A percentile compares a stretch with the other conserved stretches of the same genome.
Evolutionary conservation across 805 yeast genomes (phyloP).

Genomic region (Candida anglica): DNA sequence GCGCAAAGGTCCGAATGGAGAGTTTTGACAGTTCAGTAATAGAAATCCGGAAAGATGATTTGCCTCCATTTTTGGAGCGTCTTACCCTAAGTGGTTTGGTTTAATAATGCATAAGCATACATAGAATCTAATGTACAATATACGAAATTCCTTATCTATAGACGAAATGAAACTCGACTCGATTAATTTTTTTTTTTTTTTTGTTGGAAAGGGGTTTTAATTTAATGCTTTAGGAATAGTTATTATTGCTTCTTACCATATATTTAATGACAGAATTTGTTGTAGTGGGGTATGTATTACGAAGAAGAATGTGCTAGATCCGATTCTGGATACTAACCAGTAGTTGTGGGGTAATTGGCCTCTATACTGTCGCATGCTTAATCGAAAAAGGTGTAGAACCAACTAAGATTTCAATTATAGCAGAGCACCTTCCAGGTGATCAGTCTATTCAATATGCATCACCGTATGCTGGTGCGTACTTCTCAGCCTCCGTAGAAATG

Average conservation of each 20-base stretch:
- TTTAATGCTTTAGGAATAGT: no score
- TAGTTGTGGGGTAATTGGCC: constrained; percentile 9
- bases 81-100: constrained; percentile 67
- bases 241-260: no score
- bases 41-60: constrained; percentile 83
- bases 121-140: no score
- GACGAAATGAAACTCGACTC: no score
- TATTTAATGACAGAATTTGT: constrained; percentile 6
- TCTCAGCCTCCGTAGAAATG: constrained; percentile 24
- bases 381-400: constrained; percentile 12
- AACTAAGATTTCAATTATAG: constrained; percentile 11
- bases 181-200: no score
- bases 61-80: constrained; percentile 81
- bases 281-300: constrained; percentile 11
- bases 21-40: constrained; percentile 93
- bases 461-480: constrained; percentile 25
- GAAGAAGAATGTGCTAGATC: not conserved
- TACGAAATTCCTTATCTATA: no score
- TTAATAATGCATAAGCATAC: constrained; percentile 7
- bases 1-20: constrained; percentile 86
- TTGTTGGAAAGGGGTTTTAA: no score
- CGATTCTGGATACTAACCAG: no score
- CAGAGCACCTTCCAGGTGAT: constrained; percentile 22
- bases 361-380: constrained; percentile 9
- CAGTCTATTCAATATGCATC: constrained; percentile 19